Percentiles rank a stretch among this genome's conserved stretches.
Conservation (phyloP, 805 yeast species). For the Wickerhamiella vanderwaltii region DNA sequence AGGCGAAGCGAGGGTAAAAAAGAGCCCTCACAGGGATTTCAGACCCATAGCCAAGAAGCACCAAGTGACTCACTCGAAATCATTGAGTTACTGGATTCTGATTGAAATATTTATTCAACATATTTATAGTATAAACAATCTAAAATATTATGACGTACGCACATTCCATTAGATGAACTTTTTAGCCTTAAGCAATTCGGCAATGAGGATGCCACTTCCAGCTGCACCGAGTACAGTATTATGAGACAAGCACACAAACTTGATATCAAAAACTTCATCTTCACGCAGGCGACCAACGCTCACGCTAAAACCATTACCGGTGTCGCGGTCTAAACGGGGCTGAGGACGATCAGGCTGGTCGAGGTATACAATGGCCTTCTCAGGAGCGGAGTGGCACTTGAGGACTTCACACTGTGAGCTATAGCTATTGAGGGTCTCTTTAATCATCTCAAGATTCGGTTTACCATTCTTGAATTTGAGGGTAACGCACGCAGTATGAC, state of each 20-base stretch:
- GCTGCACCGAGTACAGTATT: conserved; percentile 98
- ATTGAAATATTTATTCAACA: too few species aligned
- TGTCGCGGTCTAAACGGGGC: conserved; percentile 92
- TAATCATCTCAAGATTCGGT: conserved; percentile 73
- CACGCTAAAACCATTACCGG: conserved; percentile 90
- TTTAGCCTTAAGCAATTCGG: conserved; percentile 75
- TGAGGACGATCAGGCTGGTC: conserved; percentile 93
- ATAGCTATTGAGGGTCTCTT: conserved; percentile 56
- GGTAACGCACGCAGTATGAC: conserved; percentile 93
- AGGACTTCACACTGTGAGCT: conserved; percentile 69
- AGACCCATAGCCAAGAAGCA: too few species aligned
- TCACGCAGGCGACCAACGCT: conserved; percentile 89
- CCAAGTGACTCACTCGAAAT: too few species aligned
- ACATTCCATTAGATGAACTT: conserved; percentile 57
- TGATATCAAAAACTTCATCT: conserved; percentile 85
- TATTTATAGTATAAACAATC: too few species aligned
- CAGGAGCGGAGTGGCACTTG: conserved; percentile 87
- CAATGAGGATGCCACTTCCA: conserved; percentile 93
- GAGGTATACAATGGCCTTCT: conserved; percentile 78
- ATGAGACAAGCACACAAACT: conserved; percentile 95
- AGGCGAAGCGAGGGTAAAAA: too few species aligned
- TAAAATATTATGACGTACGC: too few species aligned
- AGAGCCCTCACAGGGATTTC: too few species aligned
- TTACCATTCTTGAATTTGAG: conserved; percentile 72
- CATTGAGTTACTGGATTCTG: too few species aligned